Evolutionary conservation across 31 red algal genomes (phyloP).

Genomic region (Asparagopsis taxiformis): DNA sequence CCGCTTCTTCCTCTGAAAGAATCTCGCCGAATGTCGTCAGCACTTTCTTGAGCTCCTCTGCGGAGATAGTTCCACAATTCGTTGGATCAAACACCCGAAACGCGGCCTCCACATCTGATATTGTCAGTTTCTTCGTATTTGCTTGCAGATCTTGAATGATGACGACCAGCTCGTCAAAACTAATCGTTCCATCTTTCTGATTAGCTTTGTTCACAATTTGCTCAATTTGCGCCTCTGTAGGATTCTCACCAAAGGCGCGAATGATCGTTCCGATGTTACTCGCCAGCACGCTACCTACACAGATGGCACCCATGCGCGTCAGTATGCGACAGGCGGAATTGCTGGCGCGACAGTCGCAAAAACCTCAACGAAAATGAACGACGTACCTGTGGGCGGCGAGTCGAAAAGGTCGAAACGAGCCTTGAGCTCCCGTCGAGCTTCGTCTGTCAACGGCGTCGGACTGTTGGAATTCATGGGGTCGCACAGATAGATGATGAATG

Average conservation of each 20-base stretch:
- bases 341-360: not conserved
- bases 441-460: not conserved
- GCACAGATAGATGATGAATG: no score
- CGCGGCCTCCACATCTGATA: slow-evolving; percentile 66
- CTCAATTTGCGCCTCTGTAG: slow-evolving; percentile 63
- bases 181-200: slow-evolving; percentile 40
- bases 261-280: slow-evolving; percentile 65
- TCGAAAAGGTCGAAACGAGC: slow-evolving; percentile 8
- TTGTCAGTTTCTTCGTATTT: slow-evolving; percentile 38
- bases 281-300: slow-evolving; percentile 49
- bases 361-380: no score
- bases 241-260: slow-evolving; percentile 65
- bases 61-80: slow-evolving; percentile 37
- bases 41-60: slow-evolving; percentile 54
- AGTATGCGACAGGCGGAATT: not conserved
- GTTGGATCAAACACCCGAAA: slow-evolving; percentile 74
- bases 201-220: slow-evolving; percentile 40
- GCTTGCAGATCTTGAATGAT: slow-evolving; percentile 32
- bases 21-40: slow-evolving; percentile 84
- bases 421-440: not conserved
- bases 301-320: no score
- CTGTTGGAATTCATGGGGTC: no score
- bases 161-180: slow-evolving; percentile 55
- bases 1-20: slow-evolving; percentile 77
- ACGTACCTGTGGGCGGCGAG: not conserved